Evolutionary conservation across 2,329 filamentous ascomycete species (phyloP).

Genomic region (Endoconidiophora polonica): DNA sequence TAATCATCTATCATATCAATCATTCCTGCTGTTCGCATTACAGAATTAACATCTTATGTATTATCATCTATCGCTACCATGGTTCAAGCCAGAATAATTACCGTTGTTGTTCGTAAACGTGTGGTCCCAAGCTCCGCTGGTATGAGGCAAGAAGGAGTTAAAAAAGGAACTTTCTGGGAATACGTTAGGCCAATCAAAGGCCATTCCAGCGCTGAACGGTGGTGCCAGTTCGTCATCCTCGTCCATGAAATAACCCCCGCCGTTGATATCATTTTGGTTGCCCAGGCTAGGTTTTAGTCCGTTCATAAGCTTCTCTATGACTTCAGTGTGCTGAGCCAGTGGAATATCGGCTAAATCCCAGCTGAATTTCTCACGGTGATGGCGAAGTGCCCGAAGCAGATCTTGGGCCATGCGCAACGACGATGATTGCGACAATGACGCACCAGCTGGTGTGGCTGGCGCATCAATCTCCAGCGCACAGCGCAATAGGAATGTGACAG

Average conservation of each 20-base stretch:
- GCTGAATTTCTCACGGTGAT: constrained; percentile 22
- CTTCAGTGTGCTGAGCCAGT: constrained; percentile 28
- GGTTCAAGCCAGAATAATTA: no score
- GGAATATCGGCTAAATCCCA: constrained; percentile 38
- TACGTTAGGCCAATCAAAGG: constrained; percentile 12
- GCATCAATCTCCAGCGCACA: constrained; percentile 29
- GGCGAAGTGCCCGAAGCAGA: constrained; percentile 24
- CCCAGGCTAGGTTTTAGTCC: constrained; percentile 4
- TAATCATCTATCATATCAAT: no score
- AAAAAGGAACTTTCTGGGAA: constrained; percentile 11
- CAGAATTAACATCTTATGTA: constrained; percentile 19
- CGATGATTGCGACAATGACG: constrained; percentile 20
- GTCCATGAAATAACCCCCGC: neutral
- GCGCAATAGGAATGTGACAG: constrained; percentile 32
- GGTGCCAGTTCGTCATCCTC: constrained; percentile 4
- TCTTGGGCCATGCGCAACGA: constrained; percentile 28
- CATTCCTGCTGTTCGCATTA: neutral
- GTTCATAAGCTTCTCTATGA: constrained; percentile 27
- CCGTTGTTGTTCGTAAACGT: constrained; percentile 15
- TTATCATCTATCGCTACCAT: no score
- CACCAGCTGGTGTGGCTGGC: constrained; percentile 16
- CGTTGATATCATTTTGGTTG: neutral
- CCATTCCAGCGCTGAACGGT: constrained; percentile 8
- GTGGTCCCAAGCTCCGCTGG: constrained; percentile 4
- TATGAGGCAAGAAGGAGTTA: constrained; percentile 7